Evolutionary conservation across 257 asterid genomes (phyloP), one percentile per base, ranked within the genome.

Genomic region (Salvia miltiorrhiza): DNA sequence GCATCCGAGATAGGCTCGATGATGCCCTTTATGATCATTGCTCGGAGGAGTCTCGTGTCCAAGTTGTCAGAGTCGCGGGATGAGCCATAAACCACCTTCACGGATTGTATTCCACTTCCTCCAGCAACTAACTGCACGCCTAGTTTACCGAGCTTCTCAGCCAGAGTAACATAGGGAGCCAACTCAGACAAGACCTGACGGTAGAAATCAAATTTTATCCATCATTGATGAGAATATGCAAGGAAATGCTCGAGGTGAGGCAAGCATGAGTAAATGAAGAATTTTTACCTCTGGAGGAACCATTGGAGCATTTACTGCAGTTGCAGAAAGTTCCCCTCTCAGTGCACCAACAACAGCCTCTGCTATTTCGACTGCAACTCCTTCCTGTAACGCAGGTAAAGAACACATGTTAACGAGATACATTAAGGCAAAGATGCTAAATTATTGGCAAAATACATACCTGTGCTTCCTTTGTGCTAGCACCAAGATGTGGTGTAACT

Each of bases 391-490:
- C 53, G 52, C 23, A 54, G 53, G 62, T 28, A 35, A 48, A 24
- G 37, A 47, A 39, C 10, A 28, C 4, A 13, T 3, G 5, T 35
- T 64, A 67, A n/a, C n/a, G n/a, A n/a, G n/a, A n/a, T n/a, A n/a
- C n/a, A n/a, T n/a, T n/a, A n/a, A n/a, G n/a, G n/a, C n/a, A n/a
- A n/a, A n/a, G n/a, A n/a, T n/a, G n/a, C n/a, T n/a, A n/a, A n/a
- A n/a, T n/a, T n/a, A n/a, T n/a, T n/a, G n/a, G n/a, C 45, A 52
- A 52, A 37, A 35, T 17, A 63, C 75, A 64, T 72, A 90, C 98
- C 95, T 93, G 99, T 53, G 99, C 99, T 83, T 93, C 99, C 82
- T 87, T 89, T 32, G 99, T 93, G 88, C 99, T 93, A 35, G 99
- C 99, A 79, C 99, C 99, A 61, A 93, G 99, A 81, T 93, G 99